Base-by-base conservation (phyloP, 176 grass and related monocot genomes). In the Otatea glauca region DNA sequence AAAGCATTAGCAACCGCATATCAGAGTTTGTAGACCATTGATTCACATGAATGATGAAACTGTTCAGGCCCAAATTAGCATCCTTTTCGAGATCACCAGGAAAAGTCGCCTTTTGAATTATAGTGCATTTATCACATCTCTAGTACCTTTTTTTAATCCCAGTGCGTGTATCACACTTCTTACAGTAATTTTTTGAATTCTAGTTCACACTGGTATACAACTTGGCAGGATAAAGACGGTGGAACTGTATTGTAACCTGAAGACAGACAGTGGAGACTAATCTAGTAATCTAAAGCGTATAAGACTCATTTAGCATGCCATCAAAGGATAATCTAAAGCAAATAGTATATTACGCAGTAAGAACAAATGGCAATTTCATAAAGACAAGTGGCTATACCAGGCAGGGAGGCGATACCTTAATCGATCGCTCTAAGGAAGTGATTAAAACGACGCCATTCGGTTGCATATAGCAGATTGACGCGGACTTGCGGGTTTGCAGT, bases 1-100 rank as follows among this genome's bases (percentile, higher is more conserved):
- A 48, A 88, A 83, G 16, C 44, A 86, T 85, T 17, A 77, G 56
- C 38, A 80, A 85, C 60, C 75, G 17, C 17, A 88, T 62, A 73
- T 21, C 18, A 72, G 13, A 14, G 55, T 44, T 25, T 21, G 4
- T 32, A 74, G 39, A 81, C 12, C 37, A 44, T 23, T 23, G 17
- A 67, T 87, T 66, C 10, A 45, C 21, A 49, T 47, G 50, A 18
- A 53, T 53, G 16, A 60, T n/a, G 14, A 51, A 63, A n/a, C 5
- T 2, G n/a, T 23, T 65, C 35, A 23, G 4, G 43, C 21, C 21
- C 18, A 53, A 67, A 67, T 55, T 16, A 65, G 34, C 43, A 74
- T 2, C 44, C n/a, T 54, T 72, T 70, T 65, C 45, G 21, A 64
- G 42, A 16, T 72, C n/a, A 72, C 12, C 54, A 77, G 45, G 20